Base-by-base conservation (phyloP, 441 rosid species). In the Populus hybrid region DNA sequence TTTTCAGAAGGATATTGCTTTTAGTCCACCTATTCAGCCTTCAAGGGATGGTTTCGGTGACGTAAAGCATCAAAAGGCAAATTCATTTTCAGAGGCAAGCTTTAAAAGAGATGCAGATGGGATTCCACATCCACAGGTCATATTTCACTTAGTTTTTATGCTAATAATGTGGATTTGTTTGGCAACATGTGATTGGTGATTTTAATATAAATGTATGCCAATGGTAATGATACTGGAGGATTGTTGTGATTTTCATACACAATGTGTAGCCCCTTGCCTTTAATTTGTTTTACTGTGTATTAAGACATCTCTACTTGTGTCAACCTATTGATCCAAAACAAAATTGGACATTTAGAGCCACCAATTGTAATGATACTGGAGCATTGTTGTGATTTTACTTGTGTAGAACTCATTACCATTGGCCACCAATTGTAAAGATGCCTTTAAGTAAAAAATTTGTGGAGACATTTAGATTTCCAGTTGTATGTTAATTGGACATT, bases 101-200 rank as follows among this genome's bases (percentile, higher is more conserved):
- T 64, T 75, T 69, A 83, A 74, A 77, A 87, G 84, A 74, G 91
- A 82, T 61, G 76, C 87, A 73, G 86, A 79, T 59, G 87, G 87
- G 69, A 79, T 83, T 70, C 88, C 86, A 70, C 87, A 65, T 69
- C 87, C 85, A 72, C 91, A 91, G 97, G 98, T 94, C 79, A 69
- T 78, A 69, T 73, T 71, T 80, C 73, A 69, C 38, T 59, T 77
- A 69, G 74, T 67, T 32, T 76, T 32, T 14, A 69, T 40, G 28
- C 67, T 16, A 14, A 10, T 23, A 35, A 59, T 74, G 59, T 26
- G 8, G 63, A 71, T 28, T 75, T 66, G 6, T 26, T 66, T 34
- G 23, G 65, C 35, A 61, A 34, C 69, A 11, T 66, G 2, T 71
- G 30, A 21, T 12, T 23, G 53, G 7, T 74, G 11, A 24, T 38